Evolutionary conservation across 768 basidiomycete genomes (phyloP).

Genomic region (Tricholomella constricta): DNA sequence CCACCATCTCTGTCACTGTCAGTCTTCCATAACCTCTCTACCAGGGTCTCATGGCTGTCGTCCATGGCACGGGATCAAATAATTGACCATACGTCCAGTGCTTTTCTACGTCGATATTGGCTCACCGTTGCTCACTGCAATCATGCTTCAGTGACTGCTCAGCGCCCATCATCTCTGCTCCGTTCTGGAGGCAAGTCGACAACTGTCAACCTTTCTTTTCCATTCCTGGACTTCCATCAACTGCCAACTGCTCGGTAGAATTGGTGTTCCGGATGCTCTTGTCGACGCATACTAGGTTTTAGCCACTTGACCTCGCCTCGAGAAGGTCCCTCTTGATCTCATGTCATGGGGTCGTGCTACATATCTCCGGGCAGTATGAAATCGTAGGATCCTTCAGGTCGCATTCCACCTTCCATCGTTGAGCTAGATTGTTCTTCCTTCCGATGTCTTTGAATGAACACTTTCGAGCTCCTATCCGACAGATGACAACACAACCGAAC

Average conservation of each 20-base stretch:
- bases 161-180: not conserved
- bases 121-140: too few species aligned
- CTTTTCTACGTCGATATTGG: too few species aligned
- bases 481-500: too few species aligned
- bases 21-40: not conserved
- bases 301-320: not conserved
- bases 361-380: too few species aligned
- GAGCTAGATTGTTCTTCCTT: not conserved
- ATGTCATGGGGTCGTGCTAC: too few species aligned
- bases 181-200: not conserved
- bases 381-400: too few species aligned
- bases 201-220: not conserved
- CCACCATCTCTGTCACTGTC: conserved; percentile 2
- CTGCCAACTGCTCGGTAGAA: not conserved
- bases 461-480: too few species aligned
- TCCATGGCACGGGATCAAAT: too few species aligned
- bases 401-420: too few species aligned
- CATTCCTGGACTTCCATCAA: too few species aligned
- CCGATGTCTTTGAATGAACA: not conserved
- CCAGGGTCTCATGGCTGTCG: not conserved
- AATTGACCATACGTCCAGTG: too few species aligned
- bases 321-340: not conserved
- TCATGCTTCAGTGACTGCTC: too few species aligned
- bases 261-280: not conserved
- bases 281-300: not conserved